phyloP scores from a whole-genome alignment of 2,329 filamentous ascomycete species.

The Penicillium sp. region DNA sequence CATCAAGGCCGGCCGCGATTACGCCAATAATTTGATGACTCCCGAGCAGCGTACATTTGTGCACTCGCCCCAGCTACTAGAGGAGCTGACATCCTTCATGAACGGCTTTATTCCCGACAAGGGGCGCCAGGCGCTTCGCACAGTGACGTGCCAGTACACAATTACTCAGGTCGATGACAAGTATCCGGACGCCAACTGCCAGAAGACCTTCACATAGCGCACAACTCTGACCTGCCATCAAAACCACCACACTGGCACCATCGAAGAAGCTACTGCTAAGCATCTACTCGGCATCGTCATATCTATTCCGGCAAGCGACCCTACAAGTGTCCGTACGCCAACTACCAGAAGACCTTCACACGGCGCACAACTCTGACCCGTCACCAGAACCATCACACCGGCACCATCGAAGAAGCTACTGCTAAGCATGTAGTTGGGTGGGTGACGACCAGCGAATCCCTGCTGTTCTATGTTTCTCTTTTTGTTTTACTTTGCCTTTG shows the following conservation, averaged over 20 bases:
- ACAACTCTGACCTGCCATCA: conserved; percentile 94
- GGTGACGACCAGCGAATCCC: too few relatives aligned
- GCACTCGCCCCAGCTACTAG: conserved; percentile 20
- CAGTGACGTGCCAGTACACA: conserved; percentile 27
- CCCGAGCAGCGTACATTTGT: conserved; percentile 28
- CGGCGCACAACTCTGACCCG: conserved; percentile 89
- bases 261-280: conserved; percentile 85
- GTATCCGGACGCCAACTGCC: conserved; percentile 93
- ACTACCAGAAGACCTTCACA: conserved; percentile 98
- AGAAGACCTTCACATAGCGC: conserved; percentile 95
- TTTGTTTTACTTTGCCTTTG: too few relatives aligned
- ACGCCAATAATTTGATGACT: conserved; percentile 23
- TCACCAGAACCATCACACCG: conserved; percentile 93
- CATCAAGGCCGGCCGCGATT: conserved; percentile 26
- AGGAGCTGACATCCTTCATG: conserved; percentile 22
- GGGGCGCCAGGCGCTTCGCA: conserved; percentile 22
- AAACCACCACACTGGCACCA: conserved; percentile 90
- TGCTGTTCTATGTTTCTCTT: too few relatives aligned
- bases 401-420: conserved; percentile 89
- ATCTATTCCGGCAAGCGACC: conserved; percentile 94
- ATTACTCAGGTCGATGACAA: conserved; percentile 65
- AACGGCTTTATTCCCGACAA: conserved; percentile 20
- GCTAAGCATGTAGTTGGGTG: too few relatives aligned
- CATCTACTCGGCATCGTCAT: conserved; percentile 82
- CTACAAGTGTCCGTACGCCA: conserved; percentile 95